Conservation (phyloP, 1,139 yeast genomes). For the Protomyces inundatus region DNA sequence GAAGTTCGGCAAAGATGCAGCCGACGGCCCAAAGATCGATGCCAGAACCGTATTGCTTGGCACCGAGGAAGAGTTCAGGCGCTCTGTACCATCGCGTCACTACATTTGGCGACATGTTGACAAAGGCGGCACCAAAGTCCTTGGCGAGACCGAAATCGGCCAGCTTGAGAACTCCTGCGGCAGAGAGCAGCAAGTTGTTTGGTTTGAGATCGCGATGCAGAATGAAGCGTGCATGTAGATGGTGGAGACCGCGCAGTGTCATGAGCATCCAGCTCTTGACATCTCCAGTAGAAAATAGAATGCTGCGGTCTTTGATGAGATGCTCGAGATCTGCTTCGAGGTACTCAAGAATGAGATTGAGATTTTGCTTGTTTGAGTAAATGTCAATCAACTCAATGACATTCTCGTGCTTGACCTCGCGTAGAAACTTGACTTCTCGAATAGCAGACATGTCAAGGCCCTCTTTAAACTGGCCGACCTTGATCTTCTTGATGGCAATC, state of each 20-base stretch:
- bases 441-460: conserved; percentile 97
- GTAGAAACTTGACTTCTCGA: conserved; percentile 91
- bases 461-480: conserved; percentile 88
- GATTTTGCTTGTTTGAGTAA: conserved; percentile 44
- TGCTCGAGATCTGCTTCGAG: conserved; percentile 89
- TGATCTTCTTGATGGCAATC: conserved; percentile 92
- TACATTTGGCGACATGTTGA: conserved; percentile 54
- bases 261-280: conserved; percentile 89
- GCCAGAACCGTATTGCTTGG: conserved; percentile 80
- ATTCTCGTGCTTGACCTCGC: conserved; percentile 89
- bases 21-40: conserved; percentile 95
- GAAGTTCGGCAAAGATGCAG: conserved; percentile 88
- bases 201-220: conserved; percentile 63
- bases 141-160: conserved; percentile 61
- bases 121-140: conserved; percentile 33
- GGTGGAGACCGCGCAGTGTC: conserved; percentile 91
- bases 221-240: conserved; percentile 85
- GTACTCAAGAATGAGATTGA: conserved; percentile 84
- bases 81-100: conserved; percentile 98
- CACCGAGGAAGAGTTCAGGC: conserved; percentile 85
- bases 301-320: conserved; percentile 69
- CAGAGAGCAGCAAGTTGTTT: conserved; percentile 83
- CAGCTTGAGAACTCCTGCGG: conserved; percentile 84
- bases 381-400: conserved; percentile 66
- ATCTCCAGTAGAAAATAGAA: conserved; percentile 79